Evolutionary conservation across 345 rosid genomes (phyloP).

Genomic region (Kernera saxatilis): DNA sequence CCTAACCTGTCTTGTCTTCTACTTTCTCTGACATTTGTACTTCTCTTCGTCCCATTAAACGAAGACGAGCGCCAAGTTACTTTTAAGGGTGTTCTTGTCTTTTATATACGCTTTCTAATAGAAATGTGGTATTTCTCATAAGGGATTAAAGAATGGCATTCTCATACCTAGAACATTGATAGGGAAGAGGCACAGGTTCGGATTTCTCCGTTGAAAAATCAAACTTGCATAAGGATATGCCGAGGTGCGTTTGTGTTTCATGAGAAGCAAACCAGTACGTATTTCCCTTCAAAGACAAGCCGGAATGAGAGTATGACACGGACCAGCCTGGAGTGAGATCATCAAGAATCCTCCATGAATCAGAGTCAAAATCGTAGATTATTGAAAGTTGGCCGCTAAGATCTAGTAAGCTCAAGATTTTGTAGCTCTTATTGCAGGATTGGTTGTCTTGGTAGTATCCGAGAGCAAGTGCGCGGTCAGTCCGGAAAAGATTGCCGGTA

Average conservation of each 20-base stretch:
- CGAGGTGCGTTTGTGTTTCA: background rate
- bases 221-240: background rate
- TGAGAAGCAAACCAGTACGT: background rate
- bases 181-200: background rate
- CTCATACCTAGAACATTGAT: no score
- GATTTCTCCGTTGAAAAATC: background rate
- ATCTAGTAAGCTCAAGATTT: background rate
- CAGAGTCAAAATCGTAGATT: background rate
- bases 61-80: no score
- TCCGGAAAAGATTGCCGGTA: background rate
- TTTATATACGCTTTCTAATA: no score
- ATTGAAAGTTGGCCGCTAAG: no score
- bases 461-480: background rate
- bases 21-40: no score
- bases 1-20: no score
- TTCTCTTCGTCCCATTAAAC: no score
- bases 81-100: no score
- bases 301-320: background rate
- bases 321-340: background rate
- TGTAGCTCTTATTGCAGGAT: background rate
- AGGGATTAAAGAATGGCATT: no score
- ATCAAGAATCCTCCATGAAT: background rate
- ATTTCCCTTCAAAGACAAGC: background rate
- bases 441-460: background rate
- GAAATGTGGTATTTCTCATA: no score